Conservation (phyloP, 2,329 filamentous ascomycete genomes). For the Diplodia sapinea region DNA sequence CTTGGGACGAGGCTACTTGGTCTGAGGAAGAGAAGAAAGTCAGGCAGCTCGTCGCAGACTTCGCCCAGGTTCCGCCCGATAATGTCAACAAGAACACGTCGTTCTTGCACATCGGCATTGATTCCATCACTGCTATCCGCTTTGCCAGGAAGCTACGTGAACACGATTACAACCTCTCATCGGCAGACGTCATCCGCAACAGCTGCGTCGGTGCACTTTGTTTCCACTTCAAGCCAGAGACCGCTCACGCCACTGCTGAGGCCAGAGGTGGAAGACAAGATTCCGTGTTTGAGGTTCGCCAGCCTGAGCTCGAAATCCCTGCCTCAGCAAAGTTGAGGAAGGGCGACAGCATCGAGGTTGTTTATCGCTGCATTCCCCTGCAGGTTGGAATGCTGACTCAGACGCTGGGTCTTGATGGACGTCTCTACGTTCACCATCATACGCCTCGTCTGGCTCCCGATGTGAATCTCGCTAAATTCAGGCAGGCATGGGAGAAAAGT, state of each 20-base stretch:
- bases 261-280: slow-evolving; percentile 2
- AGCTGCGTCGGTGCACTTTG: slow-evolving; percentile 39
- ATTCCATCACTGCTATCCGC: slow-evolving; percentile 45
- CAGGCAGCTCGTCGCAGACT: slow-evolving; percentile 34
- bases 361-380: slow-evolving; percentile 51
- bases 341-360: slow-evolving; percentile 43
- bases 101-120: slow-evolving; percentile 46
- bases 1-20: slow-evolving; percentile 25
- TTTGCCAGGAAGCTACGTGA: slow-evolving; percentile 44
- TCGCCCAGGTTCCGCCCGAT: slow-evolving; percentile 36
- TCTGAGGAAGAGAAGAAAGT: slow-evolving; percentile 21
- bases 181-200: slow-evolving; percentile 46
- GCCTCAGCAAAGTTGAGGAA: slow-evolving; percentile 31
- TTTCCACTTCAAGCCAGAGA: slow-evolving; percentile 25
- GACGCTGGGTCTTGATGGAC: slow-evolving; percentile 77
- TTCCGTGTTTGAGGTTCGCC: slow-evolving; percentile 12
- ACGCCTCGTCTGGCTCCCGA: slow-evolving; percentile 42
- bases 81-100: slow-evolving; percentile 39
- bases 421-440: slow-evolving; percentile 51
- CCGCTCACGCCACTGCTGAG: not conserved
- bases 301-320: slow-evolving; percentile 18
- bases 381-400: slow-evolving; percentile 58
- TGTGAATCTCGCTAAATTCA: slow-evolving; percentile 43
- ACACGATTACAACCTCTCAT: slow-evolving; percentile 39
- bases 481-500: slow-evolving; percentile 47